A percentile compares a stretch with the other conserved stretches of the same genome.
Conservation (phyloP, 2,329 filamentous ascomycete species). For the Venturia asperata region DNA sequence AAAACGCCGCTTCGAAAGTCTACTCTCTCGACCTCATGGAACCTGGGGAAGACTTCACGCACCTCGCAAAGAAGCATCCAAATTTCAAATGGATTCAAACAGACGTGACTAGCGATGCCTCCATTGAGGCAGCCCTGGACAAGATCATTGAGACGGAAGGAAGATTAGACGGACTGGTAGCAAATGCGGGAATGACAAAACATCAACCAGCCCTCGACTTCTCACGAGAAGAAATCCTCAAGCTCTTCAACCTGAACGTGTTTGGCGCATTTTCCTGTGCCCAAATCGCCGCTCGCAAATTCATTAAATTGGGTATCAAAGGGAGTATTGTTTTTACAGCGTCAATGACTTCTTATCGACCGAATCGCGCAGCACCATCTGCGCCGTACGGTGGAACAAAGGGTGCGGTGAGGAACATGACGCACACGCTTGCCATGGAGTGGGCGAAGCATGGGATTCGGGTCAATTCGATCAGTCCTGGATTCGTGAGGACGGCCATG, state of each 20-base stretch:
- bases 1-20: constrained; percentile 57
- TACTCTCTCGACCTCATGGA: constrained; percentile 54
- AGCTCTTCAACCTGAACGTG: constrained; percentile 27
- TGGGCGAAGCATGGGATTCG: constrained; percentile 57
- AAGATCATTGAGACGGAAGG: constrained; percentile 35
- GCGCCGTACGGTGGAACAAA: constrained; percentile 21
- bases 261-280: constrained; percentile 20
- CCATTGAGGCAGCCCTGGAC: constrained; percentile 36
- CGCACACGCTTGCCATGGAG: constrained; percentile 75
- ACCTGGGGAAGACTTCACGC: constrained; percentile 35
- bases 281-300: constrained; percentile 20
- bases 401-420: constrained; percentile 55
- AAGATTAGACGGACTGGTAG: constrained; percentile 53
- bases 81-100: not conserved
- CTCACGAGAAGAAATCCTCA: constrained; percentile 26
- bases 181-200: constrained; percentile 58
- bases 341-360: constrained; percentile 20
- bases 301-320: constrained; percentile 21
- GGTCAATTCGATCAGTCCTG: constrained; percentile 17
- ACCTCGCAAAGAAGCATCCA: constrained; percentile 52
- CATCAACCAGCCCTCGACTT: constrained; percentile 30
- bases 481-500: constrained; percentile 17
- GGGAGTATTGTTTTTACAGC: constrained; percentile 20
- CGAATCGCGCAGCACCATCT: constrained; percentile 26
- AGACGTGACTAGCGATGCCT: constrained; percentile 16